Base-by-base conservation (phyloP, 2,329 filamentous ascomycete species). In the Furcasterigmium furcatum region DNA sequence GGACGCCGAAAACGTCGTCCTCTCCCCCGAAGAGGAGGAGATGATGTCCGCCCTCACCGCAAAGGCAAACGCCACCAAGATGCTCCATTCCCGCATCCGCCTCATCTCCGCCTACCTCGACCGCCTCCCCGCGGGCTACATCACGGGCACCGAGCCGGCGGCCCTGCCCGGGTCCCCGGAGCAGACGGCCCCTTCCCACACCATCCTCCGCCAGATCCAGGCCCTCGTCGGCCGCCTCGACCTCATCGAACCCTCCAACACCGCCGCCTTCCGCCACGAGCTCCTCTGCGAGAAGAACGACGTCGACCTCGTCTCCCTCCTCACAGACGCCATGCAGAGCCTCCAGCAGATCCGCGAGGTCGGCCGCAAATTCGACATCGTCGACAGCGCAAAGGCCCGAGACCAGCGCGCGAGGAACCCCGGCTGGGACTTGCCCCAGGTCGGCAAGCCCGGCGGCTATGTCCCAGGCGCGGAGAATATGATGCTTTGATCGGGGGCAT, bases 1-100 rank as follows among this genome's bases (percentile, higher is more conserved):
- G 4, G 49, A 50, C 21, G 49, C 45, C 10, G 30, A 38, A 10
- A 70, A 75, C 14, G 63, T 66, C 29, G 58, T 72, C 40, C 67
- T 85, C n/a, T 76, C 74, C 0, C 66, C 71, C 16, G 79, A 80
- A 49, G 81, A 85, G 50, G 76, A 83, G 45, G 80, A 85, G 61
- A 72, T 79, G 60, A 73, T 85, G 45, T 73, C 79, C 21, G 71
- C 79, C 14, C 80, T 99, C 19, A 94, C 85, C 22, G 87, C 91
- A 49, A 96, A 95, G 58, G 80, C 87, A 51, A 97, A 96, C 65
- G 91, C 94, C 21, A 86, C 96, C 59, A 92, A 91, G 68, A 96
- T 96, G 84, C 81, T 99, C 22, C 85, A 92, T 58, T 81, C 84
- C 7, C 82, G 88, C 41, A 81, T 94, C 55, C 76, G 79, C 38